Conservation (phyloP, 176 grass and related monocot genomes). For the sorghum (Sorghum bicolor) region DNA sequence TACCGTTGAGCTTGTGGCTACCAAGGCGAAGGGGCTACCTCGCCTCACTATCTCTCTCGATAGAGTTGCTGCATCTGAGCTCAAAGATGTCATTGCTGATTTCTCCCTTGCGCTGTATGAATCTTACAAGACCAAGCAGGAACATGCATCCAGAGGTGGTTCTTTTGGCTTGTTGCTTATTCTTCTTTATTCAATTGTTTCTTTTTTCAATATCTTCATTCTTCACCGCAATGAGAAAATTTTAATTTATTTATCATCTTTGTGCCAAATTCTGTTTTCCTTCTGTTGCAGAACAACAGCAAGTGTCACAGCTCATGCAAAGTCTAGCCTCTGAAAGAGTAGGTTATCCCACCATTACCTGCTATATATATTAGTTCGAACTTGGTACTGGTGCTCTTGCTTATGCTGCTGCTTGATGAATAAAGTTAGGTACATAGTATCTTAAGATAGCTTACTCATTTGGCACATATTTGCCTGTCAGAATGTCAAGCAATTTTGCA, state of each 20-base stretch:
- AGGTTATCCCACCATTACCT: constrained; percentile 20
- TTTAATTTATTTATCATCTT: background rate
- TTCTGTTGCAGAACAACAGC: constrained; percentile 65
- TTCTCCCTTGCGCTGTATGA: constrained; percentile 61
- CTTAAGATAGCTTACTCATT: background rate
- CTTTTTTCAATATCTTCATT: background rate
- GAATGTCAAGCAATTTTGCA: background rate
- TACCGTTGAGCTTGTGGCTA: constrained; percentile 48
- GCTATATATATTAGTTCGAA: background rate
- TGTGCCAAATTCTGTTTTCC: background rate
- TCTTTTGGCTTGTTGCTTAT: background rate
- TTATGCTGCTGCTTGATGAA: constrained; percentile 11
- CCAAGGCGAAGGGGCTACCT: constrained; percentile 88
- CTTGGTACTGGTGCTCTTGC: background rate
- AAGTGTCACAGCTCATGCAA: constrained; percentile 38
- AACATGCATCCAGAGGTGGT: constrained; percentile 59
- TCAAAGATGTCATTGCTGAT: constrained; percentile 54
- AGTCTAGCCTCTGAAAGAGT: constrained; percentile 80
- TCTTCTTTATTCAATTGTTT: background rate
- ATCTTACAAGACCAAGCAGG: constrained; percentile 45
- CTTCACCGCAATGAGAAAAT: background rate
- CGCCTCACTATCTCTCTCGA: constrained; percentile 65
- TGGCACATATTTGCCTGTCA: background rate
- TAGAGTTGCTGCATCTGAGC: constrained; percentile 27
- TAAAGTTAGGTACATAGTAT: background rate